Evolutionary conservation across 495 filamentous ascomycete species (phyloP).

Genomic region (Neurospora sublineolata): DNA sequence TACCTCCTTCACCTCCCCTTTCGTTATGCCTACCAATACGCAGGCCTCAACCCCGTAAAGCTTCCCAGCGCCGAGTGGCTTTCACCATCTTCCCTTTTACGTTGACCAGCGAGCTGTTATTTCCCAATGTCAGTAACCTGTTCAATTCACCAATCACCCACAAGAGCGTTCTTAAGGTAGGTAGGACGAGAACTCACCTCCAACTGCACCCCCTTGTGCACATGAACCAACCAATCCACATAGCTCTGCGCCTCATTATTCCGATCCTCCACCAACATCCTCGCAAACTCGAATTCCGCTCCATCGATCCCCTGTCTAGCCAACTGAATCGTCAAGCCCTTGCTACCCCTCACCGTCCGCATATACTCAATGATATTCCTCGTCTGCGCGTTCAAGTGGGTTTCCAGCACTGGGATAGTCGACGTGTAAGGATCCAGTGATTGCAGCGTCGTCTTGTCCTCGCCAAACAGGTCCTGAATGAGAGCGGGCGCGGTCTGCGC

Average conservation of each 20-base stretch:
- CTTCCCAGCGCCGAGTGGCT: slow-evolving; percentile 45
- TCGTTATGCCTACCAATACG: slow-evolving; percentile 46
- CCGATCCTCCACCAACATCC: slow-evolving; percentile 81
- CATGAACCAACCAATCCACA: slow-evolving; percentile 95
- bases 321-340: slow-evolving; percentile 79
- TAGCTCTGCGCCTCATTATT: slow-evolving; percentile 97
- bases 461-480: slow-evolving; percentile 81
- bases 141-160: not conserved
- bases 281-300: slow-evolving; percentile 91
- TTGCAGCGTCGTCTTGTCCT: slow-evolving; percentile 57
- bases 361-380: slow-evolving; percentile 87
- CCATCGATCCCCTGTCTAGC: slow-evolving; percentile 90
- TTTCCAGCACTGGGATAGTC: slow-evolving; percentile 68
- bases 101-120: slow-evolving; percentile 54
- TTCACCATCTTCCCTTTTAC: slow-evolving; percentile 59
- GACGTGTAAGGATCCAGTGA: slow-evolving; percentile 67
- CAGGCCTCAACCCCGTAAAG: slow-evolving; percentile 58
- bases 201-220: slow-evolving; percentile 83
- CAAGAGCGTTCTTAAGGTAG: not conserved
- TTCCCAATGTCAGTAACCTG: not conserved
- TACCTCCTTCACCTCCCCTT: not conserved
- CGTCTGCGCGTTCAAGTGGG: slow-evolving; percentile 89
- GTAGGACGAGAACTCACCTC: slow-evolving; percentile 41
- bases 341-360: slow-evolving; percentile 67
- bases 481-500: slow-evolving; percentile 64